Evolutionary conservation across 108 stramenopile genomes (phyloP).

Genomic region (Fragilariopsis cylindrus): DNA sequence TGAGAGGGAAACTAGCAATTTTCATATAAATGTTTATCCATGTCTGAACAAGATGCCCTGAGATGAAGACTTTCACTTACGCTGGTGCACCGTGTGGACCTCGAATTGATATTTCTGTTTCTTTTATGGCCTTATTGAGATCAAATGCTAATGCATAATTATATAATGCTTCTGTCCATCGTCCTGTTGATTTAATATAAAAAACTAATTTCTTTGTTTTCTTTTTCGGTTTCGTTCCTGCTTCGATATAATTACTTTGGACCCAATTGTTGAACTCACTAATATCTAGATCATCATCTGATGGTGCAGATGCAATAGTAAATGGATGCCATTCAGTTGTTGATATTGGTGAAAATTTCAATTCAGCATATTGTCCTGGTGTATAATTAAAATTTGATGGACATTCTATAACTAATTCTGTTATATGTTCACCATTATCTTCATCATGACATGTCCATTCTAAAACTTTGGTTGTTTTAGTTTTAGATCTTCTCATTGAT

Average conservation of each 20-base stretch:
- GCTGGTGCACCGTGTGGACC: conserved; percentile 37
- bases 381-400: conserved; percentile 12
- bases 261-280: neutral
- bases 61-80: neutral
- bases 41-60: too few species aligned
- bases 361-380: conserved; percentile 27
- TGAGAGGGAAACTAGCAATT: too few species aligned
- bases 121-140: neutral
- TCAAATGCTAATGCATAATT: conserved; percentile 12
- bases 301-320: conserved; percentile 32
- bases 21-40: too few species aligned
- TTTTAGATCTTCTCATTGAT: conserved; percentile 14
- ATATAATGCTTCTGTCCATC: conserved; percentile 29
- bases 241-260: neutral
- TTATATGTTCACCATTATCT: conserved; percentile 21
- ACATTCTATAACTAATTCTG: conserved; percentile 3
- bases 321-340: conserved; percentile 45
- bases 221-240: neutral
- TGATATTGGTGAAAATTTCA: conserved; percentile 31
- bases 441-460: conserved; percentile 7
- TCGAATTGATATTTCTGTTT: conserved; percentile 4
- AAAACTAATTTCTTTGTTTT: conserved; percentile 11
- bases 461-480: neutral
- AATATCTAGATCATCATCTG: neutral
- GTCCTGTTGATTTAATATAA: conserved; percentile 29